Conservation (phyloP, 2,329 filamentous ascomycete species). For the Beauveria brongniartii region DNA sequence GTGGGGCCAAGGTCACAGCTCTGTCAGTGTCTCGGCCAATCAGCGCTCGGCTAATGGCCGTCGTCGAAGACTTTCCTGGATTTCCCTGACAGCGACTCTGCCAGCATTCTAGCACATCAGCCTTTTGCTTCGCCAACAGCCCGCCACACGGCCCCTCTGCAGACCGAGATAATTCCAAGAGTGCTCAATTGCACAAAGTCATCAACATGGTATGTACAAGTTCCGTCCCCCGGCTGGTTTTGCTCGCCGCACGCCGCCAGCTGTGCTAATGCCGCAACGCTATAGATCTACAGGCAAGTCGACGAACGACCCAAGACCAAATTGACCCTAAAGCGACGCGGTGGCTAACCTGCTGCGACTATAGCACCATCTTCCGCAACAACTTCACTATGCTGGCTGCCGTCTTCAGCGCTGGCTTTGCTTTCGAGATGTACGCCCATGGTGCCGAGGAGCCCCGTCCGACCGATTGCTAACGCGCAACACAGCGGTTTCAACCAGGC, state of each 20-base stretch:
- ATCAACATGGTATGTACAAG: slow-evolving; percentile 49
- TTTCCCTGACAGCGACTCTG: slow-evolving; percentile 8
- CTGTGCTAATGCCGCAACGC: slow-evolving; percentile 26
- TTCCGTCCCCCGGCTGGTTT: neutral
- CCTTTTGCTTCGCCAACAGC: slow-evolving; percentile 6
- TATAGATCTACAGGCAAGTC: slow-evolving; percentile 53
- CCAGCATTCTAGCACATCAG: slow-evolving; percentile 2
- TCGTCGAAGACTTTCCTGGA: slow-evolving; percentile 12
- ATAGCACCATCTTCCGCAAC: slow-evolving; percentile 73
- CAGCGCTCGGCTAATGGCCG: slow-evolving; percentile 4
- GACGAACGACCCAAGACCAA: slow-evolving; percentile 8
- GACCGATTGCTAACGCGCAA: slow-evolving; percentile 24
- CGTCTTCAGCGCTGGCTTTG: slow-evolving; percentile 84
- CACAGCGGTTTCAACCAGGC: slow-evolving; percentile 71
- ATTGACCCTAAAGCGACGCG: slow-evolving; percentile 12
- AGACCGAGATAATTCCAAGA: slow-evolving; percentile 1
- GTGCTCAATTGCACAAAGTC: slow-evolving; percentile 12
- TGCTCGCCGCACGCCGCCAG: neutral
- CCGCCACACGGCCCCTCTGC: slow-evolving; percentile 9
- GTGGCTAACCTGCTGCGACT: slow-evolving; percentile 6
- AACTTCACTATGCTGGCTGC: slow-evolving; percentile 82
- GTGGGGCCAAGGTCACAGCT: neutral
- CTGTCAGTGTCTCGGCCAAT: slow-evolving; percentile 2
- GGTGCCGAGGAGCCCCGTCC: slow-evolving; percentile 11
- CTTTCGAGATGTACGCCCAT: slow-evolving; percentile 76